These are phyloP conservation scores for Singerocomus rubriflavus DNA, from an alignment of 1,284 basidiomycete genomes.

Conservation along the genomic window DNA sequence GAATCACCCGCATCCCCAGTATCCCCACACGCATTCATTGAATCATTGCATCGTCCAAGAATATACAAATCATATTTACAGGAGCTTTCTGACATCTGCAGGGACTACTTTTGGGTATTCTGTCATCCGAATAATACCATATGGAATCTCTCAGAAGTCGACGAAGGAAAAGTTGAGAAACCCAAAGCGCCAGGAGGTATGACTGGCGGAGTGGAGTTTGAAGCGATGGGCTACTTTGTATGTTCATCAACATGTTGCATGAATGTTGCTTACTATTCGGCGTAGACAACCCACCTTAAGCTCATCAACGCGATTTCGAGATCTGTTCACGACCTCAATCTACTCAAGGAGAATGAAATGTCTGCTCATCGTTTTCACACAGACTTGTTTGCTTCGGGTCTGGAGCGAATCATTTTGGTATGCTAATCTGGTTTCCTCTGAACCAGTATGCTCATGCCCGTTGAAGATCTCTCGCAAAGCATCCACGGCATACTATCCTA, in stretches of 20 bases:
- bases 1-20: conserved; percentile 64
- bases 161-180: conserved; percentile 81
- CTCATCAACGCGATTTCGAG: conserved; percentile 77
- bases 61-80: conserved; percentile 90
- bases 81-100: conserved; percentile 85
- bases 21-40: conserved; percentile 87
- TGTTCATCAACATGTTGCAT: conserved; percentile 29
- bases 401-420: conserved; percentile 80
- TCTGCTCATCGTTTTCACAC: conserved; percentile 79
- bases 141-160: conserved; percentile 80
- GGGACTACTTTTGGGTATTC: conserved; percentile 99
- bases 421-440: conserved; percentile 19
- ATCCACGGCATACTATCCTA: conserved; percentile 89
- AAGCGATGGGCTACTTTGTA: conserved; percentile 95
- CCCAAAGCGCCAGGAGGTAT: conserved; percentile 96
- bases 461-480: conserved; percentile 86
- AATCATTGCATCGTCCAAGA: conserved; percentile 75
- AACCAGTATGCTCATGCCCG: conserved; percentile 14
- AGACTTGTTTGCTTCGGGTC: conserved; percentile 83
- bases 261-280: conserved; percentile 14
- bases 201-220: conserved; percentile 97
- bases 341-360: conserved; percentile 63
- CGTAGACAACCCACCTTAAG: conserved; percentile 79
- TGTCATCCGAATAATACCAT: conserved; percentile 93
- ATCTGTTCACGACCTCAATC: conserved; percentile 57